Evolutionary conservation across 192 early-diverging fungal genomes (phyloP).

Genomic region (Coemansia sp.): DNA sequence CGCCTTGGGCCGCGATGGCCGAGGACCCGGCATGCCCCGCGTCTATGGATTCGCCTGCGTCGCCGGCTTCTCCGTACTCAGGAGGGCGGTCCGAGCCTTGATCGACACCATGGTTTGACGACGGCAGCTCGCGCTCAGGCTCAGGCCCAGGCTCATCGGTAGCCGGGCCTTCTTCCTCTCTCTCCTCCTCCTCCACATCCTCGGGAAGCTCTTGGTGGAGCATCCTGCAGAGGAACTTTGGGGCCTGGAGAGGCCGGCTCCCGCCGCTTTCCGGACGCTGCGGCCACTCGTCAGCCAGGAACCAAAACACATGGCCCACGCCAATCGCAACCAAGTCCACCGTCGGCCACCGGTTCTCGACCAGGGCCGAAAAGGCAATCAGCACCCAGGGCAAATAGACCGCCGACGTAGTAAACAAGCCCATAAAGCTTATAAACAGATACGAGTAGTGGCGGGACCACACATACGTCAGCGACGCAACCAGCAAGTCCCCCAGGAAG

Average conservation of each 20-base stretch:
- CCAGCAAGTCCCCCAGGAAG: slow-evolving; percentile 78
- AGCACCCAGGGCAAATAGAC: slow-evolving; percentile 90
- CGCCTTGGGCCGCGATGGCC: neutral
- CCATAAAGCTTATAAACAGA: slow-evolving; percentile 81
- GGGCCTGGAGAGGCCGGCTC: slow-evolving; percentile 10
- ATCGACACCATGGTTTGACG: no score
- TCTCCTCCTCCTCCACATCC: neutral
- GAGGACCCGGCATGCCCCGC: no score
- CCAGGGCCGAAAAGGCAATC: slow-evolving; percentile 77
- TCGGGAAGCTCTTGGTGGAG: slow-evolving; percentile 22
- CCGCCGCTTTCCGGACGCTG: slow-evolving; percentile 54
- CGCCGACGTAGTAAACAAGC: slow-evolving; percentile 85
- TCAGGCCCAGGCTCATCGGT: neutral
- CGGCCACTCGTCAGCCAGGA: slow-evolving; percentile 93
- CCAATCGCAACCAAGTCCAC: slow-evolving; percentile 78
- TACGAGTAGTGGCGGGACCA: slow-evolving; percentile 97
- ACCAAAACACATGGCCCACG: slow-evolving; percentile 93
- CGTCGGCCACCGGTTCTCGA: slow-evolving; percentile 63
- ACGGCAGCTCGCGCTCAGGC: no score
- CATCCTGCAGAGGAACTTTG: slow-evolving; percentile 19
- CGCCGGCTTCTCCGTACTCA: neutral
- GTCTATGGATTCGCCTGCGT: neutral
- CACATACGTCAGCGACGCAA: slow-evolving; percentile 85
- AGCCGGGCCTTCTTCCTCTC: neutral
- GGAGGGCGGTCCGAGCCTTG: no score